A percentile compares a stretch with the other conserved stretches of the same genome.
Conservation (phyloP, 2,329 filamentous ascomycete species). For the Fusarium illudens region DNA sequence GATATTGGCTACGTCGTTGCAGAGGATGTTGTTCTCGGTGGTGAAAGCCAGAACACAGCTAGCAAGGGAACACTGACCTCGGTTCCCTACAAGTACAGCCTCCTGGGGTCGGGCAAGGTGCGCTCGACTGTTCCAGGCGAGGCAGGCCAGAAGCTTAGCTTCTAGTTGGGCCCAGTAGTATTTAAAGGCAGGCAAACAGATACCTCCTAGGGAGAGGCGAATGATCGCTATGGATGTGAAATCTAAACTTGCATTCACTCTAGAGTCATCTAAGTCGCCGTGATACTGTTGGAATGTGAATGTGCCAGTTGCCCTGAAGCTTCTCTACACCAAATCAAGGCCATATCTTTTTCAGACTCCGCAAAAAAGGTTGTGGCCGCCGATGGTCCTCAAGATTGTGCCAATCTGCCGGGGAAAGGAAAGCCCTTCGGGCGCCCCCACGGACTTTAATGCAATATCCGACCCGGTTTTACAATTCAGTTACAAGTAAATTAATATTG, state of each 20-base stretch:
- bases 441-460: background rate
- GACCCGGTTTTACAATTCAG: too few species aligned
- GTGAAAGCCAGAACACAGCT: constrained; percentile 27
- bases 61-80: constrained; percentile 9
- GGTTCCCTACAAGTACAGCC: constrained; percentile 24
- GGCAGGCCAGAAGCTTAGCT: constrained; percentile 27
- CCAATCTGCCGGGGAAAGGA: background rate
- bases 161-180: background rate
- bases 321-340: background rate
- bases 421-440: background rate
- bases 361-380: too few species aligned
- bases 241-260: background rate
- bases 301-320: accelerated
- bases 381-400: too few species aligned
- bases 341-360: background rate
- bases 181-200: background rate
- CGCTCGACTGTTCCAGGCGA: constrained; percentile 18
- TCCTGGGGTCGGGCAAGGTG: constrained; percentile 27
- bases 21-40: constrained; percentile 24
- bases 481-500: too few species aligned
- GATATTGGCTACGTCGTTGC: constrained; percentile 27
- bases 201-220: background rate
- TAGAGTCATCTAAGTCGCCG: background rate
- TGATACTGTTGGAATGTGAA: background rate
- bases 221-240: background rate